phyloP scores from a whole-genome alignment of 805 yeast species.

The Ascoidea rubescens region DNA sequence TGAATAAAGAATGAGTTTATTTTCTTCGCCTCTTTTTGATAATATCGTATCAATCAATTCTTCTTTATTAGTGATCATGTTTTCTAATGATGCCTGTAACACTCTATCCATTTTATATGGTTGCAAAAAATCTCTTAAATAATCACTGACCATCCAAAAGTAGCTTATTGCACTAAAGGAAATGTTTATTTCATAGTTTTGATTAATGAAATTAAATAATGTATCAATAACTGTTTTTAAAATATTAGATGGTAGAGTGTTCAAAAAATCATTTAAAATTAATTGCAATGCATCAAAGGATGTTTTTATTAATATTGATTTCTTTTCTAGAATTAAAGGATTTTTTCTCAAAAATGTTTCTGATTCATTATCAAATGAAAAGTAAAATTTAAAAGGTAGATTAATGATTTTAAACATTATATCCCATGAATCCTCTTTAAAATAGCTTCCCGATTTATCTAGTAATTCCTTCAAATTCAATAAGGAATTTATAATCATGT shows the following conservation, averaged over 20 bases:
- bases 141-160: slow-evolving; percentile 86
- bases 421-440: slow-evolving; percentile 56
- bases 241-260: slow-evolving; percentile 52
- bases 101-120: not conserved
- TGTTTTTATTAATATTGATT: slow-evolving; percentile 38
- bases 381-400: slow-evolving; percentile 39
- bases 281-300: slow-evolving; percentile 77
- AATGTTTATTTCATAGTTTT: slow-evolving; percentile 62
- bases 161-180: slow-evolving; percentile 86
- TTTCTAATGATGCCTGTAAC: slow-evolving; percentile 7
- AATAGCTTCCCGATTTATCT: slow-evolving; percentile 58
- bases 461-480: slow-evolving; percentile 58
- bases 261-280: slow-evolving; percentile 74
- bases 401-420: slow-evolving; percentile 44
- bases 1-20: slow-evolving; percentile 18
- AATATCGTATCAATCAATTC: slow-evolving; percentile 18
- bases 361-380: slow-evolving; percentile 14
- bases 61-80: slow-evolving; percentile 11
- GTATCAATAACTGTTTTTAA: slow-evolving; percentile 57
- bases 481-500: slow-evolving; percentile 47
- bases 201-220: slow-evolving; percentile 56
- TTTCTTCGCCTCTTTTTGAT: slow-evolving; percentile 6
- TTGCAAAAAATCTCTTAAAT: slow-evolving; percentile 24
- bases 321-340: slow-evolving; percentile 27
- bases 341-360: slow-evolving; percentile 12